These are phyloP conservation scores for Ophiostoma sp. DNA, from an alignment of 2,329 filamentous ascomycete species.

Conservation along the genomic window DNA sequence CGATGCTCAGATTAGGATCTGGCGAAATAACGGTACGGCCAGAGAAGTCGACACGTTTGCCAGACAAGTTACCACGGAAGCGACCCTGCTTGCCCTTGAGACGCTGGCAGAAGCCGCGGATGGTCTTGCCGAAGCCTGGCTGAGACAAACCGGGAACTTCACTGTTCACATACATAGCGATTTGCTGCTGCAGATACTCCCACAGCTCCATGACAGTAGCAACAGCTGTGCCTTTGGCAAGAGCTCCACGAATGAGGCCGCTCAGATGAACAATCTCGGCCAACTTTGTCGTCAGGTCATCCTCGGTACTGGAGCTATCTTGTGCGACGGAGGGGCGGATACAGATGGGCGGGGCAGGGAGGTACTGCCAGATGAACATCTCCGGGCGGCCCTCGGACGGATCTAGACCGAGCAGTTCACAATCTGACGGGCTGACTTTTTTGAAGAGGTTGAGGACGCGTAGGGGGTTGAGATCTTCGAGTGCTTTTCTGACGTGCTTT, in stretches of 20 bases:
- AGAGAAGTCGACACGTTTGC: conserved; percentile 98
- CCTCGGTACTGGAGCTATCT: conserved; percentile 88
- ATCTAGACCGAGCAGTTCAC: conserved; percentile 84
- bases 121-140: conserved; percentile 77
- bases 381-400: conserved; percentile 83
- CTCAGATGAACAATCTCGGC: conserved; percentile 93
- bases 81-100: conserved; percentile 96
- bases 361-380: conserved; percentile 95
- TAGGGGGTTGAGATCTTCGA: conserved; percentile 89
- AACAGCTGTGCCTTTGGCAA: conserved; percentile 77
- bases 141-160: conserved; percentile 91
- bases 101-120: conserved; percentile 89
- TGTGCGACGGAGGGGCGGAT: conserved; percentile 92
- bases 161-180: conserved; percentile 97
- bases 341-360: conserved; percentile 88
- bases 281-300: conserved; percentile 95
- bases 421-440: conserved; percentile 76
- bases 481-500: conserved; percentile 83
- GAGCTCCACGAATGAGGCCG: conserved; percentile 73
- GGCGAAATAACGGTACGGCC: conserved; percentile 96
- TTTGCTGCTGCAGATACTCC: conserved; percentile 92
- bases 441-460: conserved; percentile 88
- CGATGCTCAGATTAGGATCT: conserved; percentile 87
- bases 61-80: conserved; percentile 92
- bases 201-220: conserved; percentile 95